Base-by-base conservation (phyloP, 352 stramenopile genomes). In the Plasmopara halstedii region DNA sequence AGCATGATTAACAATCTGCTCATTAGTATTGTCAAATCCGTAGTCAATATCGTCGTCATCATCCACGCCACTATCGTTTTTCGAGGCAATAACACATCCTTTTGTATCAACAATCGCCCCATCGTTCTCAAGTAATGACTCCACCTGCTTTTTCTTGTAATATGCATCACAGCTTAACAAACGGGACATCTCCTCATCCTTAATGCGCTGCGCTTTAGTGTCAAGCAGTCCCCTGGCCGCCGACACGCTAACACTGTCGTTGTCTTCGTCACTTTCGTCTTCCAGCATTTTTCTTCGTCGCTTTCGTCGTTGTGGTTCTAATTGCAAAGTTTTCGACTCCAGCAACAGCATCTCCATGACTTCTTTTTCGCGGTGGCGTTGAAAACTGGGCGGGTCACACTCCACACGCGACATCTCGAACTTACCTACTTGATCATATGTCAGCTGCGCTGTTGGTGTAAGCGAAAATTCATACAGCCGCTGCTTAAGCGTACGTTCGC, bases 391-490 rank as follows among this genome's bases (percentile, higher is more conserved):
- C 33, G 87, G 88, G 44, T 96, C 85, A 48, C 80, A 92, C 50
- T 91, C 84, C 1, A 93, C 74, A 18, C 80, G 75, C 15, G 82
- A 82, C 69, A 95, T 87, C 43, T 94, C 85, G 7, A 94, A 58
- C 19, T 85, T 83, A 15, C 94, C 84, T 44, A 98, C 97, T 66
- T 98, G 86, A 44, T 98, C 85, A 51, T 98, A 85, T 5, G 93
- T 98, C 27, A 99, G 68, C 46, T 85, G 84, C 7, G 94, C 95
- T 36, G 85, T 95, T 0, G 93, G 94, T 17, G 95, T 99, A 10
- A 87, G 64, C 47, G 97, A 94, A 62, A 99, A 99, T 66, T 99
- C 96, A 45, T 87, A 91, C 34, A 99, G 74, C 2, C 96, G 89
- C 54, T 91, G 96, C 43, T 88, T 94, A 0, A 99, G 79, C 27